phyloP scores from a whole-genome alignment of 306 rosid genomes.

The Carpinus fangiana region DNA sequence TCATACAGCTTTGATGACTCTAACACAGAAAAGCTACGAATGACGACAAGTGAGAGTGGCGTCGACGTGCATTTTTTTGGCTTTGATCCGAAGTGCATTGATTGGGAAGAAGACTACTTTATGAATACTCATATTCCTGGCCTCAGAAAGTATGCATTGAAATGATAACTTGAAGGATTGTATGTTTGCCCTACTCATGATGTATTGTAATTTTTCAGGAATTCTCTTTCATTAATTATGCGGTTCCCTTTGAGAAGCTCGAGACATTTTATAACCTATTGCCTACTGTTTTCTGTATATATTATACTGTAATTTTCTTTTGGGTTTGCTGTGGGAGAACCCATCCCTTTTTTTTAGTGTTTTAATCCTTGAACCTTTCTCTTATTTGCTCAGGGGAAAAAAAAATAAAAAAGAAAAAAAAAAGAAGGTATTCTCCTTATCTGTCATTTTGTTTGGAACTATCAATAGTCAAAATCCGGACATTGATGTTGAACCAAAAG shows the following conservation, averaged over 20 bases:
- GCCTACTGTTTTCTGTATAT: too few relatives aligned
- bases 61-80: conserved; percentile 6
- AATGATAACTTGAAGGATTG: not conserved
- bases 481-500: too few relatives aligned
- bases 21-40: conserved; percentile 33
- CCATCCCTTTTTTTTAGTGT: too few relatives aligned
- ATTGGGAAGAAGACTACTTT: conserved; percentile 50
- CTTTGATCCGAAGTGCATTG: conserved; percentile 40
- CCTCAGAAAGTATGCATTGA: conserved; percentile 28
- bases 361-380: too few relatives aligned
- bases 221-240: not conserved
- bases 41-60: not conserved
- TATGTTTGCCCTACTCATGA: not conserved
- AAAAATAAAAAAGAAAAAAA: too few relatives aligned
- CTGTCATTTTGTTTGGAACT: not conserved
- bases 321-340: too few relatives aligned
- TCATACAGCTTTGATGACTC: conserved; percentile 46
- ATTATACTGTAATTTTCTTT: too few relatives aligned
- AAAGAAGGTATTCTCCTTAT: not conserved
- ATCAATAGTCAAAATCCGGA: too few relatives aligned
- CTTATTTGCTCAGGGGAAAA: too few relatives aligned
- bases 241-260: too few relatives aligned
- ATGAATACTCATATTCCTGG: conserved; percentile 48
- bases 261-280: too few relatives aligned
- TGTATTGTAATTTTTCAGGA: not conserved